These are phyloP conservation scores for Phytophthora crassamura DNA, from an alignment of 352 stramenopile genomes.

Conservation along the genomic window DNA sequence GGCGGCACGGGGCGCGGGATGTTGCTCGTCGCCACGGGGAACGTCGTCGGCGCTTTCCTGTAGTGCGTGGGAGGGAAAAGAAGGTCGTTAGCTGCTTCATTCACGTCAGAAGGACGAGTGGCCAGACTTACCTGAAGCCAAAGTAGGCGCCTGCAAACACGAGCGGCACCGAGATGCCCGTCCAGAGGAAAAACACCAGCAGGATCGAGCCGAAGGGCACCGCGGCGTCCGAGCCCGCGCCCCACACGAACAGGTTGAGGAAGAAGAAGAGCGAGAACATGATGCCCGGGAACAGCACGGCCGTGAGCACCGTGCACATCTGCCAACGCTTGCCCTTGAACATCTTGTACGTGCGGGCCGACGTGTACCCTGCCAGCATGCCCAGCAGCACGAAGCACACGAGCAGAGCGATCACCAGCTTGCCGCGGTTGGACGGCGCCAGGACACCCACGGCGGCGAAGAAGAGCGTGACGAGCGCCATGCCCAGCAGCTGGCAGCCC, in stretches of 20 bases:
- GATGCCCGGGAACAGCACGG: slow-evolving; percentile 97
- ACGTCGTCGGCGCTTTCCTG: slow-evolving; percentile 91
- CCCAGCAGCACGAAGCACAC: slow-evolving; percentile 98
- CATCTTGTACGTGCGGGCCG: slow-evolving; percentile 98
- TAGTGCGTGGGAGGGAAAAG: neutral
- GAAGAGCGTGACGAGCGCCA: slow-evolving; percentile 96
- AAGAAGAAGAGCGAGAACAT: slow-evolving; percentile 98
- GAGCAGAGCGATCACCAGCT: slow-evolving; percentile 97
- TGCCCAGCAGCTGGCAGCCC: slow-evolving; percentile 97
- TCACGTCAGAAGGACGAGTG: neutral
- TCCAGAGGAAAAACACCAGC: slow-evolving; percentile 99
- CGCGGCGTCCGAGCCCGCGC: slow-evolving; percentile 91
- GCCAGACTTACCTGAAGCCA: slow-evolving; percentile 91
- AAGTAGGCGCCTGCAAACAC: slow-evolving; percentile 99
- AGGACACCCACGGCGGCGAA: slow-evolving; percentile 98
- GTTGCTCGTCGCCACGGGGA: slow-evolving; percentile 97
- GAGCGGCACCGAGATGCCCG: slow-evolving; percentile 98
- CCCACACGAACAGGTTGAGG: slow-evolving; percentile 97
- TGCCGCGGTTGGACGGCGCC: slow-evolving; percentile 96
- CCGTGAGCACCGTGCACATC: slow-evolving; percentile 95
- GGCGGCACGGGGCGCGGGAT: slow-evolving; percentile 98
- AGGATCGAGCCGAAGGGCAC: slow-evolving; percentile 98
- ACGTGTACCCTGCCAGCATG: slow-evolving; percentile 96
- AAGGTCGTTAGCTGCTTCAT: slow-evolving; percentile 9
- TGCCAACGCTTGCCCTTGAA: slow-evolving; percentile 99